phyloP scores from a whole-genome alignment of 2,329 filamentous ascomycete species.

The Diaporthe sp. region DNA sequence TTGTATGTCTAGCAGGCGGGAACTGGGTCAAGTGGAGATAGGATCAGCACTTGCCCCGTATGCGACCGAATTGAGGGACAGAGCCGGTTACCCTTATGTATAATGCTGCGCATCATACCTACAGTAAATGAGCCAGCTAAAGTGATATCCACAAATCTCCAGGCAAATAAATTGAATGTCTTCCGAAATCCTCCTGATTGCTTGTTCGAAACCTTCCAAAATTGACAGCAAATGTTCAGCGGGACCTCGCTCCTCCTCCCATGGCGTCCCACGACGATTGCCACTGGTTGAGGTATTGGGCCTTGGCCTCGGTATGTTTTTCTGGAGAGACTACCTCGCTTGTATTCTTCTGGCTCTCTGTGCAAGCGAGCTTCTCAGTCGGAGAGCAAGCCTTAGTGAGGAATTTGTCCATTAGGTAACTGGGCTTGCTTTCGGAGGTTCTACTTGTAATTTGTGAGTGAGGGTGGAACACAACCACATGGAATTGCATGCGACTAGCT shows the following conservation, averaged over 20 bases:
- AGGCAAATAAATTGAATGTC: too few species aligned
- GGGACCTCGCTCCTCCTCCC: background rate
- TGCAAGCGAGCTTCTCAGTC: background rate
- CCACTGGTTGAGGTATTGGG: background rate
- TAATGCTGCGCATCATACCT: too few species aligned
- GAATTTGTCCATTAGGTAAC: background rate
- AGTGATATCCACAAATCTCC: too few species aligned
- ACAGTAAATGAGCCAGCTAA: too few species aligned
- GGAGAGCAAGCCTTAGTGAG: background rate
- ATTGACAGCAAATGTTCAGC: background rate
- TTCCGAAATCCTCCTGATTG: too few species aligned
- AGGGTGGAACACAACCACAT: background rate
- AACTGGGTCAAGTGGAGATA: too few species aligned
- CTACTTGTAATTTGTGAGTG: background rate
- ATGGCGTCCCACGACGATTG: background rate
- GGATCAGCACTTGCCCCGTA: too few species aligned
- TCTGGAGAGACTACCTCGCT: accelerated
- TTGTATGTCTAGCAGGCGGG: too few species aligned
- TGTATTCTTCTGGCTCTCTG: background rate
- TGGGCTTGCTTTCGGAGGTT: background rate
- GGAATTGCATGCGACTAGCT: too few species aligned
- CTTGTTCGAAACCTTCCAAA: background rate
- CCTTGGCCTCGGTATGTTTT: background rate
- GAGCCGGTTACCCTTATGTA: too few species aligned
- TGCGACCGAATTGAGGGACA: too few species aligned